A percentile compares a stretch with the other conserved stretches of the same genome.
Evolutionary conservation across 352 stramenopile species (phyloP).

Genomic region (Phytophthora citricola): DNA sequence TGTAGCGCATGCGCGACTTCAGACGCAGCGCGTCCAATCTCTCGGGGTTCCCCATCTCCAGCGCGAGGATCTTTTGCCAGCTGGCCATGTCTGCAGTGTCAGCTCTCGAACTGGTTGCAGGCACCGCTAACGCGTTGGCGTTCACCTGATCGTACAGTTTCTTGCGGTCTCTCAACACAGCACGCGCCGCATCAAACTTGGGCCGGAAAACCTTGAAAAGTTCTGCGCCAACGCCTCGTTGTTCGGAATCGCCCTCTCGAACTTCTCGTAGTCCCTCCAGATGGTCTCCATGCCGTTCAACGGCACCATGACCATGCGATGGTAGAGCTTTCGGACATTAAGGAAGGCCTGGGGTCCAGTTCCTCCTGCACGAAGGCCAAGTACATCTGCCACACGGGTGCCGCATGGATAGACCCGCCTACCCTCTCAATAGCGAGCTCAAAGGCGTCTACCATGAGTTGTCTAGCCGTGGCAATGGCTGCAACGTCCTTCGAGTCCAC

Average conservation of each 20-base stretch:
- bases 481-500: conserved; percentile 62
- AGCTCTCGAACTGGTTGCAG: conserved; percentile 36
- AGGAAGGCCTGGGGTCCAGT: conserved; percentile 75
- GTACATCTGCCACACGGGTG: conserved; percentile 87
- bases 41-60: conserved; percentile 84
- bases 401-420: conserved; percentile 79
- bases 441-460: conserved; percentile 88
- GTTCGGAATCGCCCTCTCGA: conserved; percentile 87
- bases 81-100: conserved; percentile 65
- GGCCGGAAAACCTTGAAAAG: conserved; percentile 90
- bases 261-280: conserved; percentile 91
- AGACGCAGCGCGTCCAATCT: conserved; percentile 78
- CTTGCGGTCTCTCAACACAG: conserved; percentile 85
- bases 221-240: conserved; percentile 88
- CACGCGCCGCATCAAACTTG: conserved; percentile 83
- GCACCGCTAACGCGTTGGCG: conserved; percentile 70
- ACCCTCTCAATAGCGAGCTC: conserved; percentile 85
- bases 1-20: conserved; percentile 85
- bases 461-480: conserved; percentile 63
- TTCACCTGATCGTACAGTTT: conserved; percentile 84
- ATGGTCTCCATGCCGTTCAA: conserved; percentile 83
- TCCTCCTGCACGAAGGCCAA: conserved; percentile 83
- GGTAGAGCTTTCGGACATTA: conserved; percentile 83
- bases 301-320: conserved; percentile 80
- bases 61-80: conserved; percentile 83